Evolutionary conservation across 2,329 filamentous ascomycete species (phyloP).

Genomic region (Cercospora sp.): DNA sequence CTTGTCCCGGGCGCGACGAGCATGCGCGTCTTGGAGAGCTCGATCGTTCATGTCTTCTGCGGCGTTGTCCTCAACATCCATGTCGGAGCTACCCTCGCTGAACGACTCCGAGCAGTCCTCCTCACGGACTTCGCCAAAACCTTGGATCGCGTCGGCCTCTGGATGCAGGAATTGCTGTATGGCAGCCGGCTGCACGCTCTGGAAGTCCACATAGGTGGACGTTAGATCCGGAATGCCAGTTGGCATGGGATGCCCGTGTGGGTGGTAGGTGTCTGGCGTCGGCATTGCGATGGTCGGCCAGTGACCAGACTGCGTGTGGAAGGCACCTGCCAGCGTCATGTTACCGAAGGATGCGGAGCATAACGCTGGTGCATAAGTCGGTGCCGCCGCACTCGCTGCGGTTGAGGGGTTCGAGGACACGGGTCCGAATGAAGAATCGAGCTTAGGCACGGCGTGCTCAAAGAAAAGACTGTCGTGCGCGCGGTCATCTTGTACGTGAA

Average conservation of each 20-base stretch:
- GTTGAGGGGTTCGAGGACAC: neutral
- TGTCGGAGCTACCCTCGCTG: conserved; percentile 7
- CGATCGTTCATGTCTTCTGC: conserved; percentile 22
- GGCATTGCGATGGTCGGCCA: conserved; percentile 5
- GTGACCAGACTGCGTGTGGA: neutral
- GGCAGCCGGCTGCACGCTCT: neutral
- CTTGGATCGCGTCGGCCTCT: neutral
- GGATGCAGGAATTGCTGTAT: neutral
- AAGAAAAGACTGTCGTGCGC: neutral
- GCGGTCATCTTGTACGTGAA: neutral
- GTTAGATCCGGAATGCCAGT: neutral
- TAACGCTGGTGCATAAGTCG: neutral
- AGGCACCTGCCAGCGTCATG: conserved; percentile 1
- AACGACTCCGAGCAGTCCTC: conserved; percentile 11
- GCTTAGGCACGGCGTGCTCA: neutral
- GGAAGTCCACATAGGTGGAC: neutral
- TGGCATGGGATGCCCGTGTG: conserved; percentile 1
- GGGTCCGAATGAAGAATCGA: neutral
- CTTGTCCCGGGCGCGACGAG: conserved; percentile 32
- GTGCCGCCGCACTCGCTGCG: neutral
- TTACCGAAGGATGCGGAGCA: conserved; percentile 5
- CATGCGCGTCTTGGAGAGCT: conserved; percentile 22
- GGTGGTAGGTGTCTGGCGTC: neutral
- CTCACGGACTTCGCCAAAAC: neutral
- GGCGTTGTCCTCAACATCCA: conserved; percentile 7